Base-by-base conservation (phyloP, 495 filamentous ascomycete genomes). In the Aspergillus nidulans region DNA sequence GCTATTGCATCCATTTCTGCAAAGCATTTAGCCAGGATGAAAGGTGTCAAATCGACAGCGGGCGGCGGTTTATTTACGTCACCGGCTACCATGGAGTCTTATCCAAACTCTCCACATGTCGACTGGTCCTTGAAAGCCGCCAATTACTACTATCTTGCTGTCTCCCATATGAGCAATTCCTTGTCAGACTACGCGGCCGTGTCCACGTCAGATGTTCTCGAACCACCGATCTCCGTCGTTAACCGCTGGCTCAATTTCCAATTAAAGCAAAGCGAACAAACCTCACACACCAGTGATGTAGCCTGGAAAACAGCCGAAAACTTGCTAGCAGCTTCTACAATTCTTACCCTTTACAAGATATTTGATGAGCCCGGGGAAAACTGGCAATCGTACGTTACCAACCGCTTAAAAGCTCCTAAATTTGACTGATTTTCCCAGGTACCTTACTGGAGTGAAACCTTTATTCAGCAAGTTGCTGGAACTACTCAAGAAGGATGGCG, bases 91-190 rank as follows among this genome's bases (percentile, higher is more conserved):
- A 73, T 67, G 18, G 67, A 77, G 55, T 58, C 50, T 6, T 77
- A 77, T 44, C 71, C 71, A 8, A 74, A 73, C 53, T 48, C 68
- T 0, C 51, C 56, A 10, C 57, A 70, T 16, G 67, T 69, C 4
- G 72, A 77, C 34, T 77, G 74, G 74, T 68, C 66, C 24, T 61
- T 73, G 25, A 77, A 77, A 44, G 71, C 67, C 15, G 66, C 67
- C 23, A 75, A 74, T 43, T 77, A 77, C 48, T 72, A 70, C 53
- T 75, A 72, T 25, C 58, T 76, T 36, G 63, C 71, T 6, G 58
- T 61, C 24, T 66, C 65, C 5, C 57, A 63, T 21, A 61, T 76
- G 47, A 69, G 65, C 23, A 59, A 53, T 4, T 50, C 45, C 13
- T 63, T 66, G 2, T 69, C 68, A 1, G 69, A 68, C 41, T 76